These are phyloP conservation scores for Penicillium thymicola DNA, from an alignment of 2,329 filamentous ascomycete species.

Conservation along the genomic window DNA sequence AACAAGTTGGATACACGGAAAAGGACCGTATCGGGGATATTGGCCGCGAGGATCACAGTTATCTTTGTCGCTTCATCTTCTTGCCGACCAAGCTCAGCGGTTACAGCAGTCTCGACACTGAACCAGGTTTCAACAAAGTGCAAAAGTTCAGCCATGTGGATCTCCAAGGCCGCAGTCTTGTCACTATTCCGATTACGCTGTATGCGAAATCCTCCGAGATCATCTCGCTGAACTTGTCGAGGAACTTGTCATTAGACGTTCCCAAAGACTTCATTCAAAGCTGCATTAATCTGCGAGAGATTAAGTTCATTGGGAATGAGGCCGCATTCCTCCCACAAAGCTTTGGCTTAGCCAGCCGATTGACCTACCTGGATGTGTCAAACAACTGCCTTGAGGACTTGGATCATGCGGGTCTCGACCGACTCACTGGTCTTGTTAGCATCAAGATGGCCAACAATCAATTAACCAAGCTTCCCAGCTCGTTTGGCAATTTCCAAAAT, in stretches of 20 bases:
- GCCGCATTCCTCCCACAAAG: conserved; percentile 80
- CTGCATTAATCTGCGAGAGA: conserved; percentile 85
- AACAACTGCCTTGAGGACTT: conserved; percentile 89
- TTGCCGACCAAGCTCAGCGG: conserved; percentile 84
- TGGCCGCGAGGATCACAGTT: conserved; percentile 94
- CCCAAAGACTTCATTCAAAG: conserved; percentile 95
- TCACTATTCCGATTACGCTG: conserved; percentile 90
- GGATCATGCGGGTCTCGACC: conserved; percentile 77
- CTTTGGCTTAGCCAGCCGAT: conserved; percentile 71
- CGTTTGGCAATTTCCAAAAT: conserved; percentile 76
- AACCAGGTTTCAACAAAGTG: conserved; percentile 75
- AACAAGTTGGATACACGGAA: conserved; percentile 87
- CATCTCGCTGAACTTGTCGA: conserved; percentile 87
- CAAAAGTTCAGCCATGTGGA: conserved; percentile 95
- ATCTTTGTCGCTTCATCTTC: conserved; percentile 93
- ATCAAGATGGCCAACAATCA: conserved; percentile 93
- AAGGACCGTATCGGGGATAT: conserved; percentile 87
- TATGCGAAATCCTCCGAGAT: conserved; percentile 92
- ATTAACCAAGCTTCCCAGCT: conserved; percentile 70
- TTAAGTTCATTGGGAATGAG: conserved; percentile 95
- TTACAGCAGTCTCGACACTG: conserved; percentile 66
- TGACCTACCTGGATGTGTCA: conserved; percentile 90
- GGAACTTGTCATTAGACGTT: conserved; percentile 86
- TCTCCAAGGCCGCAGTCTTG: conserved; percentile 80
- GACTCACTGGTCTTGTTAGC: conserved; percentile 73